Base-by-base conservation (phyloP, 768 basidiomycete genomes). In the Tulasnella sp. region DNA sequence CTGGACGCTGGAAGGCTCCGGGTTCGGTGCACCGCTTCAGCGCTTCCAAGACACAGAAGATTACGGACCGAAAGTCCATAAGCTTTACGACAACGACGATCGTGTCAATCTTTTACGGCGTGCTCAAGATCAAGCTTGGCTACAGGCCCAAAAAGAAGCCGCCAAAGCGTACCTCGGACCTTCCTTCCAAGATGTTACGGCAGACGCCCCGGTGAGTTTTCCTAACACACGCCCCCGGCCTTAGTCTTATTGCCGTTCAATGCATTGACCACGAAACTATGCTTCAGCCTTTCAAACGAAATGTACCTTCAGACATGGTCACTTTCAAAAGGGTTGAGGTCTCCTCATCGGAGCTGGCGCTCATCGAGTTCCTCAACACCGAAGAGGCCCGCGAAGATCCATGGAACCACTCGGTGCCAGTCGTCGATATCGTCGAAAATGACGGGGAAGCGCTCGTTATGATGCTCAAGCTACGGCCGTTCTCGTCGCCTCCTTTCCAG, bases 391-490 rank as follows among this genome's bases (percentile, higher is more conserved):
- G 76, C 26, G 70, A 72, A n/a, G 76, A 77, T 71, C 69, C 76
- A 1, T 77, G 76, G 76, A 77, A 77, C 67, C 76, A 77, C 55
- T 77, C 76, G n/a, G 76, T 77, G 0, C 76, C 76, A 40, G 55
- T 72, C n/a, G 32, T 77, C 3, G 76, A 77, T 44, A 29, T 77
- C 69, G 39, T 77, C 42, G 61, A 67, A 2, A 23, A 77, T 20
- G 76, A 77, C 32, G 51, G 46, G 15, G 61, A 77, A 39, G 76
- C 69, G 4, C 42, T 46, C 40, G 39, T 70, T 32, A 77, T 77
- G 76, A 77, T 77, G 69, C 76, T 70, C 69, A 61, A 67, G 5
- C 46, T 77, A 23, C 76, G 55, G 10, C 76, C 76, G 15, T 77
- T 70, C 76, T 39, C 70, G n/a, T 70, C 76, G n/a, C 76, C 76